phyloP scores from a whole-genome alignment of 1,284 basidiomycete genomes.

The Austropuccinia psidii region DNA sequence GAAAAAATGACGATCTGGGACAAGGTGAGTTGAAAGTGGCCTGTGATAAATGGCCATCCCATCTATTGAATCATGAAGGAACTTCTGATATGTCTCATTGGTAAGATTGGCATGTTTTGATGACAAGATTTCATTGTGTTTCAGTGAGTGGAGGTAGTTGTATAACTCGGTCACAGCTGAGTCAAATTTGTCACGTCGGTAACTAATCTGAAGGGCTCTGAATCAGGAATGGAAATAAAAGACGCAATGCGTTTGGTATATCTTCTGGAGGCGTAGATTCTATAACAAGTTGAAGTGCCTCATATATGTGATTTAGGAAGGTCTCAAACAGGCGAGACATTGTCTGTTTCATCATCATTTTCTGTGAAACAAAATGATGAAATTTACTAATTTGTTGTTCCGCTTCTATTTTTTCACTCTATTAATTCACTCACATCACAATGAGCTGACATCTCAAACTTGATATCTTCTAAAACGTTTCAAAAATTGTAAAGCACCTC shows the following conservation, averaged over 20 bases:
- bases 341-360: slow-evolving; percentile 40
- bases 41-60: too few species aligned
- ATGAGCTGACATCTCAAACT: slow-evolving; percentile 60
- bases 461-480: slow-evolving; percentile 61
- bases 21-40: too few species aligned
- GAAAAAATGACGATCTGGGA: too few species aligned
- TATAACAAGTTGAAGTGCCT: slow-evolving; percentile 66
- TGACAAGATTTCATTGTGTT: slow-evolving; percentile 57
- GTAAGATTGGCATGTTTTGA: slow-evolving; percentile 63
- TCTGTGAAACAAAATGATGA: too few species aligned
- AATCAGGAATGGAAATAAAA: slow-evolving; percentile 16
- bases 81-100: too few species aligned
- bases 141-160: slow-evolving; percentile 51
- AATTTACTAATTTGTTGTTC: too few species aligned
- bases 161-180: slow-evolving; percentile 39
- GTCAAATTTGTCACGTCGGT: slow-evolving; percentile 50
- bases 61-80: too few species aligned
- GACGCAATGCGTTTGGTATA: slow-evolving; percentile 51
- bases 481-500: slow-evolving; percentile 71
- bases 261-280: slow-evolving; percentile 63
- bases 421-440: slow-evolving; percentile 72
- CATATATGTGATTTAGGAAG: slow-evolving; percentile 76
- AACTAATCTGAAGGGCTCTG: slow-evolving; percentile 61
- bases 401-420: too few species aligned
- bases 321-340: slow-evolving; percentile 65